Evolutionary conservation across 2,329 filamentous ascomycete species (phyloP), one percentile per base, ranked within the genome.

Genomic region (Alternaria conjuncta): DNA sequence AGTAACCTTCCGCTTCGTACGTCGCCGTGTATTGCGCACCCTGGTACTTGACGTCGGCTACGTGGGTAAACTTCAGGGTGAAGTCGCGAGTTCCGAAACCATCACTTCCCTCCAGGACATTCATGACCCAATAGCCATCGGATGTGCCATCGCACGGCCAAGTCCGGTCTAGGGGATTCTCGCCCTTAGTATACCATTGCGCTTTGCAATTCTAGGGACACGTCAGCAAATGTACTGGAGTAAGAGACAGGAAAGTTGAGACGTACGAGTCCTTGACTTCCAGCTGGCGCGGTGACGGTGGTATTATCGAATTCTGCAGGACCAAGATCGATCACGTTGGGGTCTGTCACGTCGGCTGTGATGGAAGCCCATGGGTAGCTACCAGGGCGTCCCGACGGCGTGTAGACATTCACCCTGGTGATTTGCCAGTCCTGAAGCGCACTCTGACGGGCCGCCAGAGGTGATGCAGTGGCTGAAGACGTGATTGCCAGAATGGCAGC

Each of bases 91-190:
- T 26, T 2, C 23, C 43, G 43, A 70, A 74, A 5, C 60, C 58
- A 8, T 44, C 8, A 15, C 50, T 55, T 20, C 67, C 67, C n/a
- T 60, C 55, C 1, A 69, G 53, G 25, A 75, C 63, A 11, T 70
- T 62, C 59, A 77, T 70, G 3, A 59, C 54, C 74, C 73, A 77
- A 36, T 75, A 73, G 2, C 75, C 73, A 2, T 71, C 53, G 10
- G 57, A 56, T 2, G 62, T 45, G 2, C 61, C 21, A 23, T 75
- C 73, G 54, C 73, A 76, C 4, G 74, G 70, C 70, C 71, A 77
- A 12, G 61, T 64, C 21, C 68, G 73, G n/a, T 62, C 67, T 44
- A 69, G 61, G 2, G 67, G 69, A 4, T 49, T 65, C 26, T 72
- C 71, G n/a, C 51, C 55, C 4, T 26, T 36, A 0, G 20, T 54